These are phyloP conservation scores for Berberis vulgaris DNA, from an alignment of 164 flowering plant genomes.

Conservation along the genomic window DNA sequence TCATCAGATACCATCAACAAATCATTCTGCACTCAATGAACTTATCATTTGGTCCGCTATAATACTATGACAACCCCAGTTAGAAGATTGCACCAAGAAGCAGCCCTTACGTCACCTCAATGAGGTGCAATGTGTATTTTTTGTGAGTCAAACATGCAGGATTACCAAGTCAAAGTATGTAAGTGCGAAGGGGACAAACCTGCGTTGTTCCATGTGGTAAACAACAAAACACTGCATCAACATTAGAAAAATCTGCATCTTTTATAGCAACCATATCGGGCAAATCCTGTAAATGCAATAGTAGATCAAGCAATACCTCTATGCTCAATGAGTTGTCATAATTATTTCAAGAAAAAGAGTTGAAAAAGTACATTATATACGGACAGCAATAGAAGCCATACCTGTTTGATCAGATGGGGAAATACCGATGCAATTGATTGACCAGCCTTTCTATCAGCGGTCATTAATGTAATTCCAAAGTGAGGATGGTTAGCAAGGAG, in stretches of 20 bases:
- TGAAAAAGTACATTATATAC: too few species aligned
- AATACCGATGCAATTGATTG: constrained; percentile 84
- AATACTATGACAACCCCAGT: too few species aligned
- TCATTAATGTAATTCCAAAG: constrained; percentile 71
- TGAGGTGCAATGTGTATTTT: too few species aligned
- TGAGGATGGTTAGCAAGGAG: constrained; percentile 87
- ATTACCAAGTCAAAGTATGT: not conserved
- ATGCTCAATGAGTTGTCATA: too few species aligned
- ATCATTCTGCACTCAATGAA: too few species aligned
- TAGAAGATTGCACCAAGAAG: too few species aligned
- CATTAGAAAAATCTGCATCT: constrained; percentile 85
- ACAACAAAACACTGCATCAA: constrained; percentile 98
- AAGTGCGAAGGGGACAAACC: constrained; percentile 27
- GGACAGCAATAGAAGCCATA: constrained; percentile 16
- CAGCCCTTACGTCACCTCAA: too few species aligned
- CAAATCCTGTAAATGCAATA: constrained; percentile 44
- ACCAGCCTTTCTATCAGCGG: constrained; percentile 99
- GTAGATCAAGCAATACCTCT: not conserved
- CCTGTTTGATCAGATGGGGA: constrained; percentile 83
- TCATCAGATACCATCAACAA: too few species aligned
- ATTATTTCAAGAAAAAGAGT: too few species aligned
- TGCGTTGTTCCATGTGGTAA: constrained; percentile 99
- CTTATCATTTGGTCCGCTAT: too few species aligned
- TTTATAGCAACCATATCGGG: constrained; percentile 76
- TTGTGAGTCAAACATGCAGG: not conserved